These are phyloP conservation scores for Sporothrix schenckii DNA, from an alignment of 2,329 filamentous ascomycete genomes.

Conservation along the genomic window DNA sequence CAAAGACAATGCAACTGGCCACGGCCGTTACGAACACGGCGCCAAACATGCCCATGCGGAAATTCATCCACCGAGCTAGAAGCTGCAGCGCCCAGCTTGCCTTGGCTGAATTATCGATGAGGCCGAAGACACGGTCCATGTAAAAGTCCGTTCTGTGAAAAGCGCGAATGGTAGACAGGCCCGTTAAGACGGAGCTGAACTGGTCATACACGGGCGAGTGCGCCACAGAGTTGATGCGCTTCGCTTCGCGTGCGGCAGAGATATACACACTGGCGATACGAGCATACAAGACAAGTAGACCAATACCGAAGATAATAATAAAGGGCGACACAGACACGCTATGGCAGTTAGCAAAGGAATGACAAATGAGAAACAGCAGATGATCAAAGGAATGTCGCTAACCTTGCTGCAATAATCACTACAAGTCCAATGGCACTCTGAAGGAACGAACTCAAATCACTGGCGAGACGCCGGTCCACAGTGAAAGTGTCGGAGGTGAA, in stretches of 20 bases:
- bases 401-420: constrained; percentile 46
- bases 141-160: constrained; percentile 46
- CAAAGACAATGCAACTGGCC: constrained; percentile 44
- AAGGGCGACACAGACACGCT: constrained; percentile 44
- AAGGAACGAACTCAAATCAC: constrained; percentile 41
- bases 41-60: constrained; percentile 47
- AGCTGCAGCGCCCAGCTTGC: constrained; percentile 43
- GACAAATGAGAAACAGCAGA: neutral
- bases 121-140: constrained; percentile 43
- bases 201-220: constrained; percentile 50
- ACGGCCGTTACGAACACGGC: constrained; percentile 46
- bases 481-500: constrained; percentile 48
- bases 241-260: constrained; percentile 46
- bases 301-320: constrained; percentile 44
- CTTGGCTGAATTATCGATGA: constrained; percentile 43
- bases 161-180: constrained; percentile 49
- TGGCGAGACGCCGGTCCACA: constrained; percentile 44
- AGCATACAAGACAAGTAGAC: constrained; percentile 44
- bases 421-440: constrained; percentile 41
- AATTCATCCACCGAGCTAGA: constrained; percentile 45
- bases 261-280: constrained; percentile 46
- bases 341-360: neutral
- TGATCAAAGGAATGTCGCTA: constrained; percentile 14
- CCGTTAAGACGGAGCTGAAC: constrained; percentile 47
- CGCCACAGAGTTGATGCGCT: constrained; percentile 49